A percentile compares a stretch with the other conserved stretches of the same genome.
phyloP scores from a whole-genome alignment of 176 grass and related monocot genomes.

The Sorghum bicolor region Sorghum_bicolor_NCBIv3 NC_012873.2:65720501-65721000 shows the following conservation, averaged over 20 bases:
- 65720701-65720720: slow-evolving; percentile 47
- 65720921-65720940: neutral
- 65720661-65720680: slow-evolving; percentile 77
- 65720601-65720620: slow-evolving; percentile 16
- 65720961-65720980: slow-evolving; percentile 11
- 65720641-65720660: slow-evolving; percentile 8
- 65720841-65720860: neutral
- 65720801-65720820: slow-evolving; percentile 68
- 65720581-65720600: slow-evolving; percentile 7
- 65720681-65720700: slow-evolving; percentile 77
- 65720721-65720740: slow-evolving; percentile 74
- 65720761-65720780: slow-evolving; percentile 65
- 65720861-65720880: neutral
- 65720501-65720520: slow-evolving; percentile 40
- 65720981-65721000: slow-evolving; percentile 19
- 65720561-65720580: slow-evolving; percentile 90
- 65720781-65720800: slow-evolving; percentile 36
- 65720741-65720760: slow-evolving; percentile 59
- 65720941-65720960: neutral
- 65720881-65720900: neutral
- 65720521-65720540: slow-evolving; percentile 75
- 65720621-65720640: slow-evolving; percentile 2
- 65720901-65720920: neutral
- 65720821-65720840: slow-evolving; percentile 1
- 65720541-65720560: slow-evolving; percentile 74